A percentile compares a stretch with the other conserved stretches of the same genome.
phyloP scores from a whole-genome alignment of 768 basidiomycete genomes.

The Suillus subaureus region DNA sequence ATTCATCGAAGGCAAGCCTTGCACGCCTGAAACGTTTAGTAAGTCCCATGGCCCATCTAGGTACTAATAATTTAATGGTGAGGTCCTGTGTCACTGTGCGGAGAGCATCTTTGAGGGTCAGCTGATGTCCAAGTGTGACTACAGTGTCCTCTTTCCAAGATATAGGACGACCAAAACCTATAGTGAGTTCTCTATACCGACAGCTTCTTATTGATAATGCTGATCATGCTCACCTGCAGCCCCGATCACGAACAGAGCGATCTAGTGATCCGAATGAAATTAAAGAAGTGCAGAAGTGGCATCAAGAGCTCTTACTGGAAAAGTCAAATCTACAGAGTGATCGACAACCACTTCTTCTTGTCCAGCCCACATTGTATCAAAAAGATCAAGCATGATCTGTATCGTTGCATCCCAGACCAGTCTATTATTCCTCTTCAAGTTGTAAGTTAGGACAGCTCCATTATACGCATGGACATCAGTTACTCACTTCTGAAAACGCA shows the following conservation, averaged over 20 bases:
- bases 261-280: constrained; percentile 32
- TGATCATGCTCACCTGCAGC: constrained; percentile 42
- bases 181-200: background rate
- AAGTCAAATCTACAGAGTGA: constrained; percentile 53
- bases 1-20: constrained; percentile 43
- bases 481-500: constrained; percentile 48
- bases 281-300: constrained; percentile 20
- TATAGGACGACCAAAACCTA: constrained; percentile 55
- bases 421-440: constrained; percentile 25
- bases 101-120: constrained; percentile 54
- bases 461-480: background rate
- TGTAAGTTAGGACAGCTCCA: background rate
- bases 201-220: background rate
- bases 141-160: constrained; percentile 49
- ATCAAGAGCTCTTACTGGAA: constrained; percentile 42
- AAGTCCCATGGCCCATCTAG: constrained; percentile 41
- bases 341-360: constrained; percentile 43
- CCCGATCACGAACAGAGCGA: constrained; percentile 58
- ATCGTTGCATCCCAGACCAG: constrained; percentile 52
- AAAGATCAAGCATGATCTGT: constrained; percentile 44
- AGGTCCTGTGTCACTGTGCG: constrained; percentile 44
- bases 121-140: constrained; percentile 44
- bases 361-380: constrained; percentile 50
- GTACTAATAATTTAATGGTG: constrained; percentile 40
- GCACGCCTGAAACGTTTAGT: constrained; percentile 36